Evolutionary conservation across 2,329 filamentous ascomycete genomes (phyloP), one percentile per base, ranked within the genome.

Genomic region (Fonsecaea monophora): DNA sequence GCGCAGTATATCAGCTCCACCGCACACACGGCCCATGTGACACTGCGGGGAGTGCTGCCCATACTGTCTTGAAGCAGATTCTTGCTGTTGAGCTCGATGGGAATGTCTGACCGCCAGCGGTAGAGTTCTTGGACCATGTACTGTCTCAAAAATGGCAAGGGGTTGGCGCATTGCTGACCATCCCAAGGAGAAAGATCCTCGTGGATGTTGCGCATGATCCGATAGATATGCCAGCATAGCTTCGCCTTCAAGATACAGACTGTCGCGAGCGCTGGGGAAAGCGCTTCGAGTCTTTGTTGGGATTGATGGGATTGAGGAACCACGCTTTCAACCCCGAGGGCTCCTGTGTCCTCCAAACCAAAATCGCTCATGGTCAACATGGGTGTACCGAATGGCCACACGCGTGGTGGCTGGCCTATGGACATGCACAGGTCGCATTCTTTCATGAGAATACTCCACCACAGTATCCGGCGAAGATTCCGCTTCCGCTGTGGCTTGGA

Each of bases 341-440:
- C 37, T 35, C 34, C 55, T 3, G 10, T 42, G 12, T 58, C 55
- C 2, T 35, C 32, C 21, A 58, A 10, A 8, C 37, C 55, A 21
- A 38, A 21, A 45, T 58, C 34, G 37, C 4, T 42, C 32, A 38
- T 42, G n/a, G 18, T 38, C 34, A 42, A n/a, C 55, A 58, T 40
- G 6, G 55, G 55, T 5, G 37, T 58, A 13, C 55, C 55, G 25
- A 37, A 42, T 8, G 55, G 55, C 37, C 34, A 58, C 7, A 58
- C 37, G 1, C 55, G 55, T 12, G 55, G 55, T 30, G 55, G 34
- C 35, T 38, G 34, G 32, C 55, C 55, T 25, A 58, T 40, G 21
- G 55, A 58, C 55, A 58, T 30, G 37, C 55, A 58, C 8, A 58
- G 32, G 21, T 58, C 55, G 55, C 55, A 58, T n/a, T 58, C 55